Base-by-base conservation (phyloP, 495 filamentous ascomycete genomes). In the Daldinia caldariorum region DNA sequence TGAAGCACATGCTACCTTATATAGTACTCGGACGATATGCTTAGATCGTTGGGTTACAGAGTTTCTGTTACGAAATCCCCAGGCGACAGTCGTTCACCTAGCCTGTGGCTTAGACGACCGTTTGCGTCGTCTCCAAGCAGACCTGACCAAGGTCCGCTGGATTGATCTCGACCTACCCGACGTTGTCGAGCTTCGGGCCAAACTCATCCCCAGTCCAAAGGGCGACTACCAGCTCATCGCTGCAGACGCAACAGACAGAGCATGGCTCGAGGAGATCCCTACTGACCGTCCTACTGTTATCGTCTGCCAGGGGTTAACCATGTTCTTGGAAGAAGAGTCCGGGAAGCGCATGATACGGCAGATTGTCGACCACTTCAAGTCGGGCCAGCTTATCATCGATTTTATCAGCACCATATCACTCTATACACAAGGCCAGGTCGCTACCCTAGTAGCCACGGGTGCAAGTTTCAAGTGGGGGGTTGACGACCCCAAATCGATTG, bases 81-180 rank as follows among this genome's bases (percentile, higher is more conserved):
- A 58, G 5, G 58, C 61, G 3, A 73, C 73, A 6, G 75, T 77
- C 31, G 39, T 77, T 14, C 67, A 77, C 47, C 58, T 77, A 14
- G 75, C 63, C 12, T 77, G 75, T 20, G 75, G 75, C 13, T 67
- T 77, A 8, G 75, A 75, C n/a, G 70, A 56, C 26, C 67, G 72
- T 12, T 67, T 55, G 8, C 67, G 69, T 18, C 72, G 75, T 3
- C 63, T 77, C 14, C 54, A 66, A 18, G 60, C 61, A 14, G 70
- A 72, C 22, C 13, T 65, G 3, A 61, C 64, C 6, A 63, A 49
- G 29, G 50, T 74, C 10, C 69, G 61, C 12, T 76, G 74, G 74
- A 66, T 76, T 16, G 71, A 76, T 29, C 6, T 74, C n/a, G 74
- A 76, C 54, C 14, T 74, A 0, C 71, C 68, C 6, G 74, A 72